Percentiles rank a stretch among this genome's conserved stretches.
phyloP scores from a whole-genome alignment of 768 basidiomycete species.

The Rhizopogon roseolus region DNA sequence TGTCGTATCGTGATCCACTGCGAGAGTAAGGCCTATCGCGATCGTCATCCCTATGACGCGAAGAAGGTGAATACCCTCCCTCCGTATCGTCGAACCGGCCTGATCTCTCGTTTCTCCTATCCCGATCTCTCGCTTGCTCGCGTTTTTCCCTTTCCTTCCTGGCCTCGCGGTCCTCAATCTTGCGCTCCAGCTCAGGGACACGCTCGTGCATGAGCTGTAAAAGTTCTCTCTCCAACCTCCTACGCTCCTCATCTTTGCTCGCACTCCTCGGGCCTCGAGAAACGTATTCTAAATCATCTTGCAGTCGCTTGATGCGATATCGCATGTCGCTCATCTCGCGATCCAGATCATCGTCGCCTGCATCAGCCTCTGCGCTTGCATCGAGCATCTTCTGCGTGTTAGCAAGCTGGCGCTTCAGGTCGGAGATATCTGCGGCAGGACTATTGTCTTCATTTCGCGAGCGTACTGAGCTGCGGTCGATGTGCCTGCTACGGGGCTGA shows the following conservation, averaged over 20 bases:
- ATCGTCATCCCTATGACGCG: constrained; percentile 35
- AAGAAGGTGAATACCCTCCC: constrained; percentile 24
- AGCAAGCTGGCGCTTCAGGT: constrained; percentile 79
- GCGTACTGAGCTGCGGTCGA: constrained; percentile 81
- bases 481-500: constrained; percentile 74
- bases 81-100: constrained; percentile 58
- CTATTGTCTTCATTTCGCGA: constrained; percentile 63
- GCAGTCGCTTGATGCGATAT: constrained; percentile 79
- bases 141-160: constrained; percentile 73
- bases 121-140: constrained; percentile 74
- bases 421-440: constrained; percentile 65
- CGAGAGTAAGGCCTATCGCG: constrained; percentile 52
- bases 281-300: constrained; percentile 89
- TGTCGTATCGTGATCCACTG: constrained; percentile 30
- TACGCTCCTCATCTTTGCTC: constrained; percentile 79
- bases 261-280: constrained; percentile 66
- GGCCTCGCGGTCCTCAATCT: constrained; percentile 74
- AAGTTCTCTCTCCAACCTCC: constrained; percentile 85
- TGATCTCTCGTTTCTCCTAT: constrained; percentile 78
- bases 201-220: constrained; percentile 83
- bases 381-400: constrained; percentile 82
- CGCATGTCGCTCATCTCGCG: constrained; percentile 84
- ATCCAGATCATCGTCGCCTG: constrained; percentile 88
- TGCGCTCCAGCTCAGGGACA: constrained; percentile 85
- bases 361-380: constrained; percentile 58